phyloP scores from a whole-genome alignment of 2,329 filamentous ascomycete species.

The Calcarisporium arbuscula region DNA sequence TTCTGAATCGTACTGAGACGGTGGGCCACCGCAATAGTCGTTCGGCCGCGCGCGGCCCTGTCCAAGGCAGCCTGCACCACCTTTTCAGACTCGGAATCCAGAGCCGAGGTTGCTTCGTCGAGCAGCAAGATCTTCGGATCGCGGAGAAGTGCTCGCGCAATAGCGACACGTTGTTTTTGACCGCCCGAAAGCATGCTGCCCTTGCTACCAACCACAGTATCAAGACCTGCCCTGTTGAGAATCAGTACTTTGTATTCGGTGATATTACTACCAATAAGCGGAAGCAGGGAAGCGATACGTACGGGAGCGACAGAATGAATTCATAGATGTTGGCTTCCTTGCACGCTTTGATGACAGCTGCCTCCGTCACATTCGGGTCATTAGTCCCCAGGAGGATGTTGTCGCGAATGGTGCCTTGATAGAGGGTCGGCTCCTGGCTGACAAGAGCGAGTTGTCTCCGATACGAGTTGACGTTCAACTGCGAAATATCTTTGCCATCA shows the following conservation, averaged over 20 bases:
- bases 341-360: conserved; percentile 15
- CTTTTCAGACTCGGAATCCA: conserved; percentile 50
- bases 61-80: conserved; percentile 11
- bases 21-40: conserved; percentile 12
- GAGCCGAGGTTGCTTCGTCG: conserved; percentile 51
- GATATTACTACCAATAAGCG: background rate
- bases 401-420: no score
- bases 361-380: background rate
- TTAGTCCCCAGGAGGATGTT: conserved; percentile 4
- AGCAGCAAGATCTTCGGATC: conserved; percentile 45
- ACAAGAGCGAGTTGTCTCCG: conserved; percentile 17
- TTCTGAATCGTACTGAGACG: conserved; percentile 7
- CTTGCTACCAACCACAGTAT: conserved; percentile 43
- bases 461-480: conserved; percentile 12
- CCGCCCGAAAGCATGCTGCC: conserved; percentile 50
- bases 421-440: no score
- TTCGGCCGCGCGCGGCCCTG: conserved; percentile 7
- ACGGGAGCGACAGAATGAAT: conserved; percentile 38
- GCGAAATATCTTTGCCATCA: conserved; percentile 3
- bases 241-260: background rate
- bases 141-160: conserved; percentile 46
- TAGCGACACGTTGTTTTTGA: conserved; percentile 48
- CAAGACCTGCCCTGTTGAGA: conserved; percentile 37
- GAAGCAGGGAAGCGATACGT: background rate
- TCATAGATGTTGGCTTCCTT: conserved; percentile 49